A percentile compares a stretch with the other conserved stretches of the same genome.
Evolutionary conservation across 1,284 basidiomycete genomes (phyloP).

Genomic region (Thecaphora thlaspeos): DNA sequence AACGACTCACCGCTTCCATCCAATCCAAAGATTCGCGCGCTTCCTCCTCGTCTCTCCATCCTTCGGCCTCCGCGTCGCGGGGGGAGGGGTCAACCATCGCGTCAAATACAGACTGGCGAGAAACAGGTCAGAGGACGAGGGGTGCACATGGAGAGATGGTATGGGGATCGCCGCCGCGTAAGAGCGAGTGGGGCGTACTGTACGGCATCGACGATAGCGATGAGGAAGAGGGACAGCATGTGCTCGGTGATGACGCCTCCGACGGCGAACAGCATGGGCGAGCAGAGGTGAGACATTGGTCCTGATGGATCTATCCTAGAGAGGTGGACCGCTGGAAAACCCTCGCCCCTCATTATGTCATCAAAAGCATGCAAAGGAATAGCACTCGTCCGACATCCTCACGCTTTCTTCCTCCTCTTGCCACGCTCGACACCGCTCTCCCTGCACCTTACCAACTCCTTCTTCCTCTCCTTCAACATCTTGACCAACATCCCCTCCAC

Average conservation of each 20-base stretch:
- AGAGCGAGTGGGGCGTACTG: constrained; percentile 20
- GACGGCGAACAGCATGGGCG: no score
- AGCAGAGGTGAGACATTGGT: no score
- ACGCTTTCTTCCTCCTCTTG: neutral
- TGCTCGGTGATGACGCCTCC: no score
- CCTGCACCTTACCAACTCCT: neutral
- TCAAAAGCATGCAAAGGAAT: no score
- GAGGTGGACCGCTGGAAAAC: no score
- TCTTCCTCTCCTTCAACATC: constrained; percentile 1
- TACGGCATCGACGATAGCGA: constrained; percentile 27
- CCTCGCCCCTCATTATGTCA: no score
- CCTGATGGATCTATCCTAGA: no score
- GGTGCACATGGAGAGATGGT: constrained; percentile 41
- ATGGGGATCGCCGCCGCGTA: constrained; percentile 40
- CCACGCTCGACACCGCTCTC: neutral
- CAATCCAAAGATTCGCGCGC: constrained; percentile 6
- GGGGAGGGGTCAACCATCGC: no score
- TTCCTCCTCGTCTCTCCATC: no score
- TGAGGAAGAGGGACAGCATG: no score
- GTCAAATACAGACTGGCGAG: constrained; percentile 5
- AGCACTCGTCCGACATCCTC: no score
- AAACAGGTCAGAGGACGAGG: constrained; percentile 17
- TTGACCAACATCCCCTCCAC: neutral
- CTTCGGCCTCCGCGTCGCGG: no score
- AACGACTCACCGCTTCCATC: constrained; percentile 29